Percentiles rank a stretch among this genome's conserved stretches.
Evolutionary conservation across 2,329 filamentous ascomycete genomes (phyloP).

Genomic region (Rosellinia necatrix): DNA sequence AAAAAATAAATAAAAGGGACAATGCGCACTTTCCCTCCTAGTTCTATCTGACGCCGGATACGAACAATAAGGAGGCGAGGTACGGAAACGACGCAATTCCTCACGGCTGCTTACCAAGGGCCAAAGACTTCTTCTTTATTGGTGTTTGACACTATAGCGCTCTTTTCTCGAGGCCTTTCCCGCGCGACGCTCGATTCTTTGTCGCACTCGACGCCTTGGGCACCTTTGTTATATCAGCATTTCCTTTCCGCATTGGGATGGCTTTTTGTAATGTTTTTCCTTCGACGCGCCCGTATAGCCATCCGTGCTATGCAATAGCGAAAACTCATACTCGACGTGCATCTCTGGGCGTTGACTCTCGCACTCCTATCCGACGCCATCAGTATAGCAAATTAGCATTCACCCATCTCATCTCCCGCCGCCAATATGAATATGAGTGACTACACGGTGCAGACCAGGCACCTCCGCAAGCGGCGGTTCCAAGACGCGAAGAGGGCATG

Average conservation of each 20-base stretch:
- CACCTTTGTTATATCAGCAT: slow-evolving; percentile 1
- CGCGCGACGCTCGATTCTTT: neutral
- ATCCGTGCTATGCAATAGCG: too few relatives aligned
- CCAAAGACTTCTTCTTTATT: slow-evolving; percentile 17
- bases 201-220: neutral
- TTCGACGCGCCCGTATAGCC: too few relatives aligned
- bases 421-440: neutral
- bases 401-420: too few relatives aligned
- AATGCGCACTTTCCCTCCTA: neutral
- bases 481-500: slow-evolving; percentile 2
- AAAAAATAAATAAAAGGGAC: neutral
- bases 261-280: too few relatives aligned
- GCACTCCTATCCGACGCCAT: too few relatives aligned
- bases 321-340: too few relatives aligned
- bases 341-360: too few relatives aligned
- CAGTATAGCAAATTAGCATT: too few relatives aligned
- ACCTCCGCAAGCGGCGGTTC: neutral
- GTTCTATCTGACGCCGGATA: neutral
- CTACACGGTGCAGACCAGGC: neutral
- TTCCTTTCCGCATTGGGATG: too few relatives aligned
- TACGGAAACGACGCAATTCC: slow-evolving; percentile 13
- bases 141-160: neutral
- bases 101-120: neutral
- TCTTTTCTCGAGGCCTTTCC: neutral
- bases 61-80: neutral